These are phyloP conservation scores for Candida namnaoensis DNA, from an alignment of 805 yeast species.

Conservation along the genomic window DNA sequence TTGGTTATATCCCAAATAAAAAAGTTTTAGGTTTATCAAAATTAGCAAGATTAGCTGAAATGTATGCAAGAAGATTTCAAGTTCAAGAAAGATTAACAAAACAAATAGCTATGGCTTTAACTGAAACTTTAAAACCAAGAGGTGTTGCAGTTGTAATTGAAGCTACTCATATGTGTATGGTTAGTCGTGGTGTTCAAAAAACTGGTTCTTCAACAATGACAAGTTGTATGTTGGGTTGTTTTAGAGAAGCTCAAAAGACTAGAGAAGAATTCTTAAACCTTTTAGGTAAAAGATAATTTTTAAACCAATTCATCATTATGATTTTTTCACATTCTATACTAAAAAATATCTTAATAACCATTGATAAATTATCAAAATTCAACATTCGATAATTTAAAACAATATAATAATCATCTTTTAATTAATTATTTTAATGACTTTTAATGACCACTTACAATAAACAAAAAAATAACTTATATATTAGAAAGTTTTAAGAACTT, in stretches of 20 bases:
- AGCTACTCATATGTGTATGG: slow-evolving; percentile 99
- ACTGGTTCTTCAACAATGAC: slow-evolving; percentile 91
- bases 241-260: slow-evolving; percentile 88
- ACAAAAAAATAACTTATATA: no score
- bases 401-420: no score
- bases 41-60: slow-evolving; percentile 91
- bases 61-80: slow-evolving; percentile 92
- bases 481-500: no score
- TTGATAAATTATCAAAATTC: no score
- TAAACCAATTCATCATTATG: no score
- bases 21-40: slow-evolving; percentile 89
- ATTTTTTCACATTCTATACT: no score
- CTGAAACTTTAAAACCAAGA: slow-evolving; percentile 84
- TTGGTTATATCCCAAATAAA: slow-evolving; percentile 95
- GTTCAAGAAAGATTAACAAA: slow-evolving; percentile 97
- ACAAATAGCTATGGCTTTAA: slow-evolving; percentile 93
- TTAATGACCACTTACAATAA: no score
- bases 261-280: slow-evolving; percentile 91
- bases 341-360: no score
- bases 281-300: slow-evolving; percentile 45
- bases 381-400: no score
- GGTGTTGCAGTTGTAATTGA: slow-evolving; percentile 99
- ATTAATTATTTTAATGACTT: no score
- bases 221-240: slow-evolving; percentile 95
- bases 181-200: slow-evolving; percentile 93